Evolutionary conservation across 2,329 filamentous ascomycete genomes (phyloP), one percentile per base, ranked within the genome.

Genomic region (Pyrenophora seminiperda): DNA sequence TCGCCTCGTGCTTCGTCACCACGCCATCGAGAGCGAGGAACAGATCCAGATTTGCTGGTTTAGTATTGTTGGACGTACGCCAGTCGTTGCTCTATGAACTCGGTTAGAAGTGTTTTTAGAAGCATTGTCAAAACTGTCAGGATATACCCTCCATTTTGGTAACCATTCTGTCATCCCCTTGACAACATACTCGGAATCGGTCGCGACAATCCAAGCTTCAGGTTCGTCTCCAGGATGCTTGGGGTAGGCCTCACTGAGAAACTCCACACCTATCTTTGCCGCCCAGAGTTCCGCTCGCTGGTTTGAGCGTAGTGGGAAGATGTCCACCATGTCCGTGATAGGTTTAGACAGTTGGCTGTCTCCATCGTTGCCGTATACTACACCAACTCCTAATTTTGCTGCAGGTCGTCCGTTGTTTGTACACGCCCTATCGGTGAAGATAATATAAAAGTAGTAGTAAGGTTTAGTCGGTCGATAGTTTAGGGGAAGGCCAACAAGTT

Each of bases 151-250:
- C 50, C 38, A 41, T 9, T 2, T 31, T 6, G 10, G 50, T 32
- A 59, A 33, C 50, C 50, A 59, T 43, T 53, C 46, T 11, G 43
- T 50, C 29, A 59, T 59, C 11, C 53, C 53, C 38, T 49, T 54
- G 9, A 54, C 47, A 18, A 59, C 53, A 46, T 59, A 56, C 29
- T 53, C 43, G 14, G 47, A 54, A 41, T 59, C 50, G 20, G 47
- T 54, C 22, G 53, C 56, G 18, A 59, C 37, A 27, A 50, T 49
- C 49, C 43, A 44, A 29, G 19, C 43, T 30, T 37, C 32, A 39
- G 14, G 4, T 27, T 33, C 11, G 20, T 13, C 19, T 20, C 18
- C 38, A 2, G 13, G n/a, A 18, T 29, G 2, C 4, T 1, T 3
- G 18, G 15, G 7, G 13, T 39, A 3, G 4, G 13, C 24, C 48